These are phyloP conservation scores for Pythium vanterpoolii DNA, from an alignment of 352 stramenopile genomes.

Conservation along the genomic window DNA sequence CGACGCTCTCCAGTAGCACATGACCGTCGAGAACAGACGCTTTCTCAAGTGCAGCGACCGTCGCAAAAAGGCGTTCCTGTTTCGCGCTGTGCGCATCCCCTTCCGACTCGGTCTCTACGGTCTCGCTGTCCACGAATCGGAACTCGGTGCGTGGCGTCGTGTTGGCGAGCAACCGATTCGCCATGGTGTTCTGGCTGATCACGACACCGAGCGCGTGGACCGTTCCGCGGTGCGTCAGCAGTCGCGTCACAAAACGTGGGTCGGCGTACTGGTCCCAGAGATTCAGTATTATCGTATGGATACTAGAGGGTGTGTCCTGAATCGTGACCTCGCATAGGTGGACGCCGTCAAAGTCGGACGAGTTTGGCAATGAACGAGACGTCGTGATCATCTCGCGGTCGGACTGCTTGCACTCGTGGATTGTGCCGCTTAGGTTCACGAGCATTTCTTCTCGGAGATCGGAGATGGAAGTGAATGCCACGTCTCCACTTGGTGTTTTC, in stretches of 20 bases:
- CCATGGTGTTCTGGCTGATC: slow-evolving; percentile 42
- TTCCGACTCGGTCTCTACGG: neutral
- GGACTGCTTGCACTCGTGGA: neutral
- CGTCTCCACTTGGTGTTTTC: neutral
- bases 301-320: slow-evolving; percentile 31
- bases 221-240: slow-evolving; percentile 36
- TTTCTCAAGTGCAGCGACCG: slow-evolving; percentile 33
- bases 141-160: slow-evolving; percentile 56
- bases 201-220: slow-evolving; percentile 42
- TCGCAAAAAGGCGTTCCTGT: slow-evolving; percentile 19
- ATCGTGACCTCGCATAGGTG: slow-evolving; percentile 50
- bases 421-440: slow-evolving; percentile 26
- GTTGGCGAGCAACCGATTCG: slow-evolving; percentile 49
- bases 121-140: slow-evolving; percentile 26
- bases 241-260: slow-evolving; percentile 31
- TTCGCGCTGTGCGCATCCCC: neutral
- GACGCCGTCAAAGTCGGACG: slow-evolving; percentile 23
- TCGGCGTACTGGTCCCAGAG: slow-evolving; percentile 69
- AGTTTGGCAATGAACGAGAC: neutral
- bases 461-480: slow-evolving; percentile 28
- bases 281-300: slow-evolving; percentile 51
- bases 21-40: slow-evolving; percentile 17
- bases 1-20: slow-evolving; percentile 36
- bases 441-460: slow-evolving; percentile 61
- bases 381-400: neutral